These are phyloP conservation scores for Apocynum venetum DNA, from an alignment of 257 asterid species.

Conservation along the genomic window DNA sequence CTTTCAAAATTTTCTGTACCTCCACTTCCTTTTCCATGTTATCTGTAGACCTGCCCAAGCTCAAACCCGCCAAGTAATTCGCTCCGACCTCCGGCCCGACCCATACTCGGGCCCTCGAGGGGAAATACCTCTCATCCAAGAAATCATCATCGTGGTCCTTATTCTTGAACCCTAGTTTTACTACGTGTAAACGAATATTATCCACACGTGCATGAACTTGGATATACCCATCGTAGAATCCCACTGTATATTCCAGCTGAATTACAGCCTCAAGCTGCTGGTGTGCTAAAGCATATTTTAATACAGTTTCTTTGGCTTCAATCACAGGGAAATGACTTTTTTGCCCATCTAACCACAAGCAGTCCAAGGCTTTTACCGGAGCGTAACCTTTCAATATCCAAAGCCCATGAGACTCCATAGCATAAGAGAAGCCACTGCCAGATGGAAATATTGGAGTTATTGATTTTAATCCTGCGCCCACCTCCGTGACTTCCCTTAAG, in stretches of 20 bases:
- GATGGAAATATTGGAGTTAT: constrained; percentile 30
- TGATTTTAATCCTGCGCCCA: constrained; percentile 35
- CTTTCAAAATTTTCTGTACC: constrained; percentile 56
- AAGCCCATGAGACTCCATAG: constrained; percentile 70
- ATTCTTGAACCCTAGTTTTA: constrained; percentile 57
- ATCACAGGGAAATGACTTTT: constrained; percentile 27
- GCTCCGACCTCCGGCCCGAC: constrained; percentile 89
- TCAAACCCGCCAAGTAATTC: constrained; percentile 64
- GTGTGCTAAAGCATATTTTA: constrained; percentile 73
- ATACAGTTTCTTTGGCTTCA: constrained; percentile 51
- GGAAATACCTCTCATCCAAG: constrained; percentile 62
- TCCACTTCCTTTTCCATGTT: constrained; percentile 59
- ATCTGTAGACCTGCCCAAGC: constrained; percentile 69
- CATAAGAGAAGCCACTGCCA: constrained; percentile 50
- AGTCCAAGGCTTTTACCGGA: constrained; percentile 1
- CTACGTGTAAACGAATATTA: constrained; percentile 66
- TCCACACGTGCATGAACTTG: constrained; percentile 69
- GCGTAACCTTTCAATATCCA: constrained; percentile 71
- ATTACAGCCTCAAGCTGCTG: constrained; percentile 89
- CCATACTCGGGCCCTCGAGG: constrained; percentile 74
- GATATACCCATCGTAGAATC: constrained; percentile 47
- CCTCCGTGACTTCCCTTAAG: constrained; percentile 42
- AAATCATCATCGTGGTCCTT: constrained; percentile 22
- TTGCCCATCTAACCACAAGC: neutral
- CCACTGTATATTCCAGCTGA: constrained; percentile 70